Evolutionary conservation across 2,329 filamentous ascomycete species (phyloP), one percentile per base, ranked within the genome.

Genomic region (Fusarium graminum): DNA sequence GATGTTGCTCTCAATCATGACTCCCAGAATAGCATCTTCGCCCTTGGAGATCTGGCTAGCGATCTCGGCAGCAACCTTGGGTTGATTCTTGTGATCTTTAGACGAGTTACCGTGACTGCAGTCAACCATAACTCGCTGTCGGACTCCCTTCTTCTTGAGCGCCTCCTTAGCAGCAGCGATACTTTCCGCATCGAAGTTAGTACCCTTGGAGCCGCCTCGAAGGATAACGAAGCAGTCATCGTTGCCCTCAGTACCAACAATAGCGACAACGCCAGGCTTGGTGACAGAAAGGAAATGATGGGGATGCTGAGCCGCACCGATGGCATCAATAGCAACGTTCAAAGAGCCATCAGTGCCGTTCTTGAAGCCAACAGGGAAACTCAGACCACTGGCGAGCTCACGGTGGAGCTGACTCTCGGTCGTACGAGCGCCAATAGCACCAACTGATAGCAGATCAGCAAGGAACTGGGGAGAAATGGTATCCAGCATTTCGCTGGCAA

Each of bases 1-100:
- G 81, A 98, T 96, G 79, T 98, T 92, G 79, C 92, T 96, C 84
- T 99, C 95, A 74, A 99, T 97, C 95, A 99, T 99, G 61, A 98
- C 92, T 74, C 95, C 95, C 88, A 97, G 94, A 75, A 99, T 95
- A 46, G 84, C 90, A 4, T 86, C 86, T 82, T 98, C 94, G 34
- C 95, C 95, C 58, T 86, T 87, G 53, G 90, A 85, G 61, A 99
- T 92, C 81, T 99, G 95, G 74, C 92, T 89, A 3, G 92, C 93
- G 57, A 99, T 78, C 12, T 84, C 86, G 49, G 88, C 89, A 5
- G 93, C 94, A 19, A 99, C 95, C 85, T 94, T 93, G 69, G 94
- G 94, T 81, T 99, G 95, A 80, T 98, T 99, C 82, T 89, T 93
- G 85, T 98, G 94, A 80, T 98, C 88, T 86, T 99, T 99, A 76